phyloP scores from a whole-genome alignment of 495 filamentous ascomycete genomes.

The Schizothecium vesticola region DNA sequence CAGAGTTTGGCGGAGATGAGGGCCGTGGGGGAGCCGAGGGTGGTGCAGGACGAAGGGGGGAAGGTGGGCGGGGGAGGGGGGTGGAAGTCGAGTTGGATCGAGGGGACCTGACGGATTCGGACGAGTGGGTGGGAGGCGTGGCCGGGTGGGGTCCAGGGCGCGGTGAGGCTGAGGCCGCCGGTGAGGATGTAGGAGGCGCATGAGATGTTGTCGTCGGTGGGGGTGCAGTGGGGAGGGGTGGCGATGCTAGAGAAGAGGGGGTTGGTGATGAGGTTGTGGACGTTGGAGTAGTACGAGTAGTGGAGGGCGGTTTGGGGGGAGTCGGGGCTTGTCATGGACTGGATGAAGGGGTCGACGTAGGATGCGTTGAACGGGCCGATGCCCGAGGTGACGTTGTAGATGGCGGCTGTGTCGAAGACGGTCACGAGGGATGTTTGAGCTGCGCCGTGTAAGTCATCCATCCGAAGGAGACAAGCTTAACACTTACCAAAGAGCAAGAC shows the following conservation, averaged over 20 bases:
- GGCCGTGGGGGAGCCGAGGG: not conserved
- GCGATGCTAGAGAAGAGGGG: not conserved
- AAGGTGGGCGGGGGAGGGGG: not conserved
- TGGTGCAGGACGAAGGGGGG: not conserved
- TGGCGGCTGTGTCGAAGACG: not conserved
- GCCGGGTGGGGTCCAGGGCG: not conserved
- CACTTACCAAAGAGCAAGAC: slow-evolving; percentile 2
- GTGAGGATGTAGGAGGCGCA: not conserved
- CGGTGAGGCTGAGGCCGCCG: not conserved
- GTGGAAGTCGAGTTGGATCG: not conserved
- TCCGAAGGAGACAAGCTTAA: no score
- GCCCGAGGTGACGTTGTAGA: not conserved
- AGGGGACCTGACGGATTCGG: not conserved
- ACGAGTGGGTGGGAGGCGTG: not conserved
- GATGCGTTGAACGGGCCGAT: not conserved
- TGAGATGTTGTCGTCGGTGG: not conserved
- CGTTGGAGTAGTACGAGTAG: not conserved
- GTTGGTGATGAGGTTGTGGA: not conserved
- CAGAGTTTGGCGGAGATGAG: not conserved
- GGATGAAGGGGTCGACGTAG: not conserved
- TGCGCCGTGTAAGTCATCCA: not conserved
- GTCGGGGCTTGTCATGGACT: not conserved
- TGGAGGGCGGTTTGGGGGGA: not conserved
- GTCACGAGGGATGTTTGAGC: not conserved
- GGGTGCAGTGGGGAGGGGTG: not conserved